Percentiles rank a stretch among this genome's conserved stretches.
These are phyloP conservation scores for Cladosporium austrohemisphaericum DNA, from an alignment of 2,329 filamentous ascomycete genomes.

Conservation along the genomic window DNA sequence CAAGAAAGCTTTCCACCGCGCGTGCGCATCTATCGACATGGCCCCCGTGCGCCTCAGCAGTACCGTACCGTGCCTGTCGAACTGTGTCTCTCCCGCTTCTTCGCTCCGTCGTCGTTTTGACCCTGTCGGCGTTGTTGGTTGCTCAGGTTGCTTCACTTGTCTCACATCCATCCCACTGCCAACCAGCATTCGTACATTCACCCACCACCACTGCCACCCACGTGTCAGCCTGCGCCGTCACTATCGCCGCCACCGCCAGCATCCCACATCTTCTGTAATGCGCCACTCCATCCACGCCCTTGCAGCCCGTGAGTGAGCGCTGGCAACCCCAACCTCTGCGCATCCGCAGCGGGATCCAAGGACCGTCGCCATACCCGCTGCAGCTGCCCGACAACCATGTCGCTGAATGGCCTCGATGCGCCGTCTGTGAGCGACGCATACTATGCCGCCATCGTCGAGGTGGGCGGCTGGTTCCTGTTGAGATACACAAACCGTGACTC, in stretches of 20 bases:
- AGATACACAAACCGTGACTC: constrained; percentile 89
- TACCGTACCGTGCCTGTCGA: too few relatives aligned
- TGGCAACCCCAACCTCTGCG: constrained; percentile 17
- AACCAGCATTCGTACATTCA: too few relatives aligned
- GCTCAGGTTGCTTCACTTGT: background rate
- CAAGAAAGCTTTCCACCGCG: too few relatives aligned
- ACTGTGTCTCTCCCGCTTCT: constrained; percentile 9
- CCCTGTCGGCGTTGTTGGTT: background rate
- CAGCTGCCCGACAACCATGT: constrained; percentile 60
- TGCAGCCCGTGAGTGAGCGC: constrained; percentile 1
- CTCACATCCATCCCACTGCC: too few relatives aligned
- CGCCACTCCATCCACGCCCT: constrained; percentile 1
- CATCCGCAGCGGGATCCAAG: constrained; percentile 13
- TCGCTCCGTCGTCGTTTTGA: background rate
- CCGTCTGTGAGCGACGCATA: constrained; percentile 78
- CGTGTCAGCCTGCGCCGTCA: background rate
- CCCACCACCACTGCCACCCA: background rate
- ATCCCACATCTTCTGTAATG: constrained; percentile 2
- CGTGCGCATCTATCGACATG: too few relatives aligned
- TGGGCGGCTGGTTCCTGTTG: constrained; percentile 95
- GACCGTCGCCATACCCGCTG: constrained; percentile 17
- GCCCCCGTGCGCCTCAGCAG: background rate
- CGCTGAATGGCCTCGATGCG: constrained; percentile 90
- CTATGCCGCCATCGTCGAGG: constrained; percentile 72
- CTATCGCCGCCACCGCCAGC: background rate